These are phyloP conservation scores for Gymnopilus dilepis DNA, from an alignment of 768 basidiomycete genomes.

Conservation along the genomic window DNA sequence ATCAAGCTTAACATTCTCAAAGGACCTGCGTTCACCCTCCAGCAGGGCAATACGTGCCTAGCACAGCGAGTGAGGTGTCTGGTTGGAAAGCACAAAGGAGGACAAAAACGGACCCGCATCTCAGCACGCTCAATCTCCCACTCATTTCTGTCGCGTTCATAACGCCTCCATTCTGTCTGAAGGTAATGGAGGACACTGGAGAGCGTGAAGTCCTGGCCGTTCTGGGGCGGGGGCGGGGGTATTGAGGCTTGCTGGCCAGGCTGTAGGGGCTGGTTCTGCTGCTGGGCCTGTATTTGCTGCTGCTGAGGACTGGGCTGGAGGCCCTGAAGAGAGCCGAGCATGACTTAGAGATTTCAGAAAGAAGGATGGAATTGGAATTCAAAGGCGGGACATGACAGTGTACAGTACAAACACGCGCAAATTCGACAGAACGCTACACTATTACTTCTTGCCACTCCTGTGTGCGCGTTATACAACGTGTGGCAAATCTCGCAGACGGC, in stretches of 20 bases:
- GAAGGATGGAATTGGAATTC: conserved; percentile 23
- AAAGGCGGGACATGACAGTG: conserved; percentile 1
- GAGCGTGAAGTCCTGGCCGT: conserved; percentile 90
- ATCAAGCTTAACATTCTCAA: conserved; percentile 96
- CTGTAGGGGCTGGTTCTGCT: conserved; percentile 59
- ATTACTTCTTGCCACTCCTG: conserved; percentile 77
- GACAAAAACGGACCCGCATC: conserved; percentile 80
- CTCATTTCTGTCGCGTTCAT: conserved; percentile 98
- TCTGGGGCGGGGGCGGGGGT: conserved; percentile 80
- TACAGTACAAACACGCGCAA: conserved; percentile 45
- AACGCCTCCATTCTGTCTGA: conserved; percentile 97
- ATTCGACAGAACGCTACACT: conserved; percentile 29
- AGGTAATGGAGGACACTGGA: conserved; percentile 96
- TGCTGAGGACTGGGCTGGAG: conserved; percentile 61
- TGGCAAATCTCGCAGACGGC: conserved; percentile 11
- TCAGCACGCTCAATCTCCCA: conserved; percentile 99
- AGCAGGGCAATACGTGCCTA: conserved; percentile 96
- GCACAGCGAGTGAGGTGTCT: conserved; percentile 18
- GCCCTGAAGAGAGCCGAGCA: conserved; percentile 76
- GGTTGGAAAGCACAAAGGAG: conserved; percentile 29
- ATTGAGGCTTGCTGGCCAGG: conserved; percentile 54
- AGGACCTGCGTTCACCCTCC: conserved; percentile 95
- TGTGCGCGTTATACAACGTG: conserved; percentile 12
- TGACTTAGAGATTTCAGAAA: conserved; percentile 41
- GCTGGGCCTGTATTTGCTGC: conserved; percentile 70